Base-by-base conservation (phyloP, 2,329 filamentous ascomycete species). In the Aspergillus novofumigatus region DNA sequence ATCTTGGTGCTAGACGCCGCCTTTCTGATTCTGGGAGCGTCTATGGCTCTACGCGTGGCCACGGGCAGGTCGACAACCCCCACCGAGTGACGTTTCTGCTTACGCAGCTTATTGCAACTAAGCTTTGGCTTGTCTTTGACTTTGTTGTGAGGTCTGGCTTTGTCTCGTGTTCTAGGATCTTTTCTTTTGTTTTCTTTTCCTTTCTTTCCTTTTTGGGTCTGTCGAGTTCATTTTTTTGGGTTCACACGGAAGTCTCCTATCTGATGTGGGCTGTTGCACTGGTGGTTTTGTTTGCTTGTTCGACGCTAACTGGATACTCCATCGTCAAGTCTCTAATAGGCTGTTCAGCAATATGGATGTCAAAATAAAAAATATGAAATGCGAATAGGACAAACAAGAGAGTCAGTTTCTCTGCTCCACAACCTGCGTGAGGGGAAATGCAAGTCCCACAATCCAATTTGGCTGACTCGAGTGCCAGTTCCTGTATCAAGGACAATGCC, bases 51-150 rank as follows among this genome's bases (percentile, higher is more conserved):
- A 60, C 51, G 51, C 58, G 55, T 38, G 42, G 29, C 52, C 47
- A 48, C 54, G 47, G 47, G 51, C 44, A 52, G 47, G 50, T 52
- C 50, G 48, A 49, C 49, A 53, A 57, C 61, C 8, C 62, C 62
- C 61, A 63, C 62, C 53, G 51, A 56, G 55, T 65, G 61, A 62
- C 62, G 62, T 63, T 54, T 64, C 56, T 53, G 62, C 61, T 64
- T 59, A 64, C 62, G 62, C 57, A 63, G 59, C 52, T 56, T 53
- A 51, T 23, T 23, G 21, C 44, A 47, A 47, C 44, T 47, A 47
- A 47, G 44, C 44, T 47, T 47, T 10, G 44, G 21, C 10, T 47
- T 20, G 44, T 23, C 4, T 47, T 47, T 25, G n/a, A 17, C 29
- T 52, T 49, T 45, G n/a, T 52, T 2, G 7, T 44, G 35, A 48